Evolutionary conservation across 352 stramenopile species (phyloP), one percentile per base, ranked within the genome.

Genomic region (Globisporangium mamillatum): DNA sequence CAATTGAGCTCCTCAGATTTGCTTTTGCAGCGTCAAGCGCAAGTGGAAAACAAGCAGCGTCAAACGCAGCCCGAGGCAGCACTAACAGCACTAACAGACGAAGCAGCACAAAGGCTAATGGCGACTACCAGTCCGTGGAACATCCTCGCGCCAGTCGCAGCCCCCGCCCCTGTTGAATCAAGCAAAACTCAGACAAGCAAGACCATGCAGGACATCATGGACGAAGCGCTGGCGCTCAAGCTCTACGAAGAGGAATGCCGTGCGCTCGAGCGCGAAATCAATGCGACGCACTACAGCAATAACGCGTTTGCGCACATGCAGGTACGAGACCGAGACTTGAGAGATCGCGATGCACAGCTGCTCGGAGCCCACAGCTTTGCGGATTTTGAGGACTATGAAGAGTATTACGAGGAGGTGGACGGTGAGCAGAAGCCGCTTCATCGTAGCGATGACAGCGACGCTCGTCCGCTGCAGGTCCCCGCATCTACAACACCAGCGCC

Each of bases 181-280:
- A 60, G n/a, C 20, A 14, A 36, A n/a, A 5, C 16, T 9, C 29
- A 59, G 34, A 32, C 25, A 12, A 63, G 36, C 24, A 66, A 70
- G n/a, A 63, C 74, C 41, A 81, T 91, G 73, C 83, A 91, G 65
- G 78, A 85, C 24, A 78, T 91, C 59, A 91, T 91, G 75, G 83
- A 91, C 70, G 83, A 91, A 64, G 83, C 76, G n/a, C 57, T 90
- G 20, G 83, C 83, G 24, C 72, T 78, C 25, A 80, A 84, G 67
- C 73, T 91, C 4, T 88, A 89, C 66, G 83, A 91, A 56, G 70
- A 87, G 36, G 83, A 91, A 58, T 79, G 82, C 27, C 75, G 66
- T 14, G 67, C 70, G 1, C 57, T 89, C 5, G 70, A 84, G 52
- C 69, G 62, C 0, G 71, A 87, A 56, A 70, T 82, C 9, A 81